Conservation (phyloP, 148 eudicot species). For the Vaccinium myrtillus region DNA sequence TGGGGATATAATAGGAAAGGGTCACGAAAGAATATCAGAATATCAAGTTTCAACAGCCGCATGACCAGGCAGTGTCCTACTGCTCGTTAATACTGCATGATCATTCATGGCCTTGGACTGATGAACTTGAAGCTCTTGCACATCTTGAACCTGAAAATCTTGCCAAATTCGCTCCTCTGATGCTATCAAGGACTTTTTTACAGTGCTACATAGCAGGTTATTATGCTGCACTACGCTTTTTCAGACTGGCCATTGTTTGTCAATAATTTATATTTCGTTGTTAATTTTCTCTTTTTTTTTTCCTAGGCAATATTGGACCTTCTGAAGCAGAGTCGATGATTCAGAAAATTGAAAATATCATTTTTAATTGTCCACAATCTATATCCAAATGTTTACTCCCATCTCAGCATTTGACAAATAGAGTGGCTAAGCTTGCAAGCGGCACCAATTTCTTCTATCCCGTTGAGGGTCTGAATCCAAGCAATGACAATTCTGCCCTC, state of each 20-base stretch:
- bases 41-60: slow-evolving; percentile 85
- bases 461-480: slow-evolving; percentile 72
- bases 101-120: slow-evolving; percentile 74
- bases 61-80: slow-evolving; percentile 76
- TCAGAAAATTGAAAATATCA: slow-evolving; percentile 52
- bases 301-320: slow-evolving; percentile 61
- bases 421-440: slow-evolving; percentile 62
- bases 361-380: slow-evolving; percentile 51
- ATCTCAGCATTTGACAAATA: slow-evolving; percentile 65
- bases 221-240: background rate
- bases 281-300: background rate
- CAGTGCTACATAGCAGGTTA: slow-evolving; percentile 81
- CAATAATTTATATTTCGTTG: background rate
- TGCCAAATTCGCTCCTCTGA: slow-evolving; percentile 53
- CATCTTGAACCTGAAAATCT: slow-evolving; percentile 54
- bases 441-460: slow-evolving; percentile 50
- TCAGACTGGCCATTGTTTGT: background rate
- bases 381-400: slow-evolving; percentile 57
- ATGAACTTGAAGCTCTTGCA: slow-evolving; percentile 73
- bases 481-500: slow-evolving; percentile 81
- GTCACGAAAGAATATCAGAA: slow-evolving; percentile 64
- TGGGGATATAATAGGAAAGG: slow-evolving; percentile 44
- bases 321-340: slow-evolving; percentile 66
- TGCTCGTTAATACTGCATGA: slow-evolving; percentile 71
- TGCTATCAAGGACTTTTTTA: slow-evolving; percentile 69